Percentiles rank a stretch among this genome's conserved stretches.
Conservation (phyloP, 768 basidiomycete genomes). For the Pulveroboletus sp. region DNA sequence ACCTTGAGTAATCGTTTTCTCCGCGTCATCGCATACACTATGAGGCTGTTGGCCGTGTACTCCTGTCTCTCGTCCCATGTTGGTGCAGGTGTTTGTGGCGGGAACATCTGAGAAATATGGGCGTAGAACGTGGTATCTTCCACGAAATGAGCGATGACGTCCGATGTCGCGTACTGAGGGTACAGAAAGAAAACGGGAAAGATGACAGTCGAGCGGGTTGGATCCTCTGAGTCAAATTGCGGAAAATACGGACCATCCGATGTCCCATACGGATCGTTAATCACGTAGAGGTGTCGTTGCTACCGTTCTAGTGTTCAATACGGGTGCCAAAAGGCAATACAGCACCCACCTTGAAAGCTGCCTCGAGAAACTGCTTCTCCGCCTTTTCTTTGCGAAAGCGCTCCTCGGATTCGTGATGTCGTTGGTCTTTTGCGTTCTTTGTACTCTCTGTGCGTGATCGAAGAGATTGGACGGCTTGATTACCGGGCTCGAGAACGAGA, state of each 20-base stretch:
- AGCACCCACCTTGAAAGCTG: conserved; percentile 60
- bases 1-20: conserved; percentile 80
- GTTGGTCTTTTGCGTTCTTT: conserved; percentile 49
- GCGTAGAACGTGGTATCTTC: conserved; percentile 81
- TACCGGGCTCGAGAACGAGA: conserved; percentile 53
- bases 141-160: conserved; percentile 80
- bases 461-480: conserved; percentile 48
- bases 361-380: conserved; percentile 47
- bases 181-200: conserved; percentile 92
- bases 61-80: conserved; percentile 73
- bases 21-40: conserved; percentile 80
- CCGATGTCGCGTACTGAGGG: conserved; percentile 84
- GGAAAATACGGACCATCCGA: conserved; percentile 57
- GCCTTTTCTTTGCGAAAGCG: conserved; percentile 48
- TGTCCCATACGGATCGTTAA: conserved; percentile 47
- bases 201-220: conserved; percentile 56
- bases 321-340: not conserved
- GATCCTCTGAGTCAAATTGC: conserved; percentile 63
- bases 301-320: conserved; percentile 30
- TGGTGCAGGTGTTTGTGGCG: conserved; percentile 58
- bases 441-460: conserved; percentile 44
- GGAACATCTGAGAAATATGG: conserved; percentile 81
- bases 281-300: conserved; percentile 68
- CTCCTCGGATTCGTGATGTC: conserved; percentile 48
- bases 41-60: conserved; percentile 61